These are phyloP conservation scores for Aspergillus bridgeri DNA, from an alignment of 495 filamentous ascomycete genomes.

Conservation along the genomic window DNA sequence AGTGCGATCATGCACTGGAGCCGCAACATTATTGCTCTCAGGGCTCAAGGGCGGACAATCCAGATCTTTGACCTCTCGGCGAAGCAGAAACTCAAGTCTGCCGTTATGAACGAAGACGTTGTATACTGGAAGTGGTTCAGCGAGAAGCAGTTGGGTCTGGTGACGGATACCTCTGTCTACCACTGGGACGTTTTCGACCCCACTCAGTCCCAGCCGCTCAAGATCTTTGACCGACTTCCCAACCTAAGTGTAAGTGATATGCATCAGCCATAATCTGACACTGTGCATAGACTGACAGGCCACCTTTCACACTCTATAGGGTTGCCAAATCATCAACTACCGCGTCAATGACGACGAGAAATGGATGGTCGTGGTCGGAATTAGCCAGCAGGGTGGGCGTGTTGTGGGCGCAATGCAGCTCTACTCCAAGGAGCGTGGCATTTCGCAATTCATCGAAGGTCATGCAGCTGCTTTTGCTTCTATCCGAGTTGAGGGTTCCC, in stretches of 20 bases:
- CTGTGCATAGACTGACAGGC: slow-evolving; percentile 17
- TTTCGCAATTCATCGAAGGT: slow-evolving; percentile 97
- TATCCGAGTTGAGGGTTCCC: slow-evolving; percentile 79
- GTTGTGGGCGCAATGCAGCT: slow-evolving; percentile 96
- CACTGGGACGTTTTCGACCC: slow-evolving; percentile 95
- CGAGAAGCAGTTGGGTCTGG: slow-evolving; percentile 77
- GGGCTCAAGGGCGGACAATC: slow-evolving; percentile 84
- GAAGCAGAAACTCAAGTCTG: slow-evolving; percentile 91
- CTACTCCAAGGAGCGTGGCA: slow-evolving; percentile 90
- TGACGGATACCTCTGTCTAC: slow-evolving; percentile 86
- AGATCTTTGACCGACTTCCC: slow-evolving; percentile 87
- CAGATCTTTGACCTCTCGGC: slow-evolving; percentile 94
- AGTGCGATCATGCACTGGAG: slow-evolving; percentile 99
- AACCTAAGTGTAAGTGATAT: slow-evolving; percentile 71
- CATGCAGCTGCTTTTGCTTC: slow-evolving; percentile 95
- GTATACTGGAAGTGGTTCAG: slow-evolving; percentile 99
- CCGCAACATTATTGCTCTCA: slow-evolving; percentile 92
- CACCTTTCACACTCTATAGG: slow-evolving; percentile 42
- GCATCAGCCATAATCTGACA: not conserved
- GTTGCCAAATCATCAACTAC: slow-evolving; percentile 99
- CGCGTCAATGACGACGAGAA: slow-evolving; percentile 91
- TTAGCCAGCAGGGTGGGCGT: slow-evolving; percentile 85
- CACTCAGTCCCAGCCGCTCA: slow-evolving; percentile 70
- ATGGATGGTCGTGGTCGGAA: slow-evolving; percentile 98
- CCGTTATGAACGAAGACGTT: slow-evolving; percentile 94